phyloP scores from a whole-genome alignment of 345 rosid genomes.

The Hibiscus syriacus region DNA sequence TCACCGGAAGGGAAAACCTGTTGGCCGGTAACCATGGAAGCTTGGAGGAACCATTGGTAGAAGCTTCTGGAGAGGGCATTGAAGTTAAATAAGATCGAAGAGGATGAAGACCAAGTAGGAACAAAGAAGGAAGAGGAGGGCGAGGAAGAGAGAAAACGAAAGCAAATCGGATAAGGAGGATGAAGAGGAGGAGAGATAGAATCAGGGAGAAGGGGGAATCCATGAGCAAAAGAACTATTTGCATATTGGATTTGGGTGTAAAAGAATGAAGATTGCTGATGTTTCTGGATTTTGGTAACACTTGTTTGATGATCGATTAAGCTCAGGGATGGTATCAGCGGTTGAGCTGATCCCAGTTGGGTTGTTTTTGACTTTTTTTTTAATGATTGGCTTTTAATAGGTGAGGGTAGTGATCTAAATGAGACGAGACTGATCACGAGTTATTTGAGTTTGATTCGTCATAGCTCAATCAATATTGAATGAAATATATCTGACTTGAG shows the following conservation, averaged over 20 bases:
- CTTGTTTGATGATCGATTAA: too few relatives aligned
- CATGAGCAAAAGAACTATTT: conserved; percentile 22
- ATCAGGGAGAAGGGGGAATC: conserved; percentile 41
- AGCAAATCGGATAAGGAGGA: conserved; percentile 34
- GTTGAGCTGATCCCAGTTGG: too few relatives aligned
- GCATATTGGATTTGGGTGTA: neutral
- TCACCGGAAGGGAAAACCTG: conserved; percentile 65
- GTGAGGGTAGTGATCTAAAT: too few relatives aligned
- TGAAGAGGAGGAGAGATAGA: conserved; percentile 26
- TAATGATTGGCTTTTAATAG: too few relatives aligned
- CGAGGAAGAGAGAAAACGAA: conserved; percentile 28
- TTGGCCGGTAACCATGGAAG: conserved; percentile 63
- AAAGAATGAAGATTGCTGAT: too few relatives aligned
- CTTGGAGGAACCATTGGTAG: conserved; percentile 32
- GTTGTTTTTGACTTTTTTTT: too few relatives aligned
- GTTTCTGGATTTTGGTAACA: too few relatives aligned
- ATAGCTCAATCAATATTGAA: too few relatives aligned
- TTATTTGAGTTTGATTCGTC: too few relatives aligned
- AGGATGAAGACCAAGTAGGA: conserved; percentile 36
- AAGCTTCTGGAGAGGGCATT: conserved; percentile 36
- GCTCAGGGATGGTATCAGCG: too few relatives aligned
- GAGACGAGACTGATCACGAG: too few relatives aligned
- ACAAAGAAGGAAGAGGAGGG: conserved; percentile 36
- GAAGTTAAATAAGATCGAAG: conserved; percentile 24
- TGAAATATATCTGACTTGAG: too few relatives aligned